phyloP scores from a whole-genome alignment of 1,284 basidiomycete genomes.

The Leucoagaricus sp. region DNA sequence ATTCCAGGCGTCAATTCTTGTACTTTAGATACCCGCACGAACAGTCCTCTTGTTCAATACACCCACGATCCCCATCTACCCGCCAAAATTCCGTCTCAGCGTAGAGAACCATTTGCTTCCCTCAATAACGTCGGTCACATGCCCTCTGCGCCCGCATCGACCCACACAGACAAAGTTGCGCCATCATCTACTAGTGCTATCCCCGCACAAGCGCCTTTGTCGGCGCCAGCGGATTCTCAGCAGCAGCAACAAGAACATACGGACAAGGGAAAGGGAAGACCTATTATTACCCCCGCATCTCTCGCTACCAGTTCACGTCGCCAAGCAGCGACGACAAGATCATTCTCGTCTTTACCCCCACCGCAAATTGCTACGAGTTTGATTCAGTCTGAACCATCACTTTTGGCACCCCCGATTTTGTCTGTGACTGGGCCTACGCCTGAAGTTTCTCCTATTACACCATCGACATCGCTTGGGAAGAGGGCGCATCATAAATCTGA shows the following conservation, averaged over 20 bases:
- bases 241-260: too few species aligned
- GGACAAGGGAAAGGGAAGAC: constrained; percentile 4
- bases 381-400: constrained; percentile 23
- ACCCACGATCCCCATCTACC: not conserved
- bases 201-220: not conserved
- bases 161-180: not conserved
- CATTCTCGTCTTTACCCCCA: constrained; percentile 25
- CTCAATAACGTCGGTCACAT: constrained; percentile 6
- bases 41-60: not conserved
- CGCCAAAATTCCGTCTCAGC: not conserved
- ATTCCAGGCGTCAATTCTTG: too few species aligned
- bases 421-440: constrained; percentile 41
- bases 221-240: not conserved
- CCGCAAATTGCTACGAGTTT: constrained; percentile 23
- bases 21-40: too few species aligned
- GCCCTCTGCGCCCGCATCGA: not conserved
- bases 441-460: constrained; percentile 37
- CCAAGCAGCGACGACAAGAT: constrained; percentile 16
- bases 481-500: constrained; percentile 28
- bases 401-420: constrained; percentile 36
- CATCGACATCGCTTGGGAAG: constrained; percentile 21
- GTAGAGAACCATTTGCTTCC: constrained; percentile 2
- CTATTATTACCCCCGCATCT: constrained; percentile 11
- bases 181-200: not conserved
- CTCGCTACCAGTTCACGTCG: constrained; percentile 1